Percentiles rank a stretch among this genome's conserved stretches.
Conservation (phyloP, 768 basidiomycete genomes). For the Lactarius psammicola region DNA sequence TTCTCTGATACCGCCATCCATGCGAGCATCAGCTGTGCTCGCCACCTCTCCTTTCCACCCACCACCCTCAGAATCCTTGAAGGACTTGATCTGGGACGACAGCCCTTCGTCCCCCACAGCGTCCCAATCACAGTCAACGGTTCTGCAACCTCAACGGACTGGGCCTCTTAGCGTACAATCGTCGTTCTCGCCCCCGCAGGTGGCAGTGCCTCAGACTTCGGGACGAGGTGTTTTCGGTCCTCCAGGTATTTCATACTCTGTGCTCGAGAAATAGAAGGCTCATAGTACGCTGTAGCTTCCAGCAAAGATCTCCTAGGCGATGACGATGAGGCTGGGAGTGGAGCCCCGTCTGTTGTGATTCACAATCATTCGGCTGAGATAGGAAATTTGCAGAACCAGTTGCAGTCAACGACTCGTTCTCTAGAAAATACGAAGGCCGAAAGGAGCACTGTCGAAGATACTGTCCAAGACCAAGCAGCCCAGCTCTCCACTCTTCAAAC, state of each 20-base stretch:
- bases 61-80: constrained; percentile 40
- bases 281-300: constrained; percentile 13
- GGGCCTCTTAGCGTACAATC: constrained; percentile 7
- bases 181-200: constrained; percentile 10
- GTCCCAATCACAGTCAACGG: constrained; percentile 41
- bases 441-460: constrained; percentile 61
- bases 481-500: constrained; percentile 80
- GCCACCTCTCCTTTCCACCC: constrained; percentile 41
- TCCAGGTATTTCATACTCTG: constrained; percentile 36
- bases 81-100: constrained; percentile 49
- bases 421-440: constrained; percentile 65
- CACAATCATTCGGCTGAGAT: constrained; percentile 82
- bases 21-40: constrained; percentile 49
- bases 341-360: constrained; percentile 48
- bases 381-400: constrained; percentile 82
- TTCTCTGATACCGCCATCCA: constrained; percentile 78
- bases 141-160: constrained; percentile 23
- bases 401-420: constrained; percentile 74
- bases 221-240: constrained; percentile 53
- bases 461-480: constrained; percentile 62
- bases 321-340: constrained; percentile 56
- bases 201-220: constrained; percentile 30
- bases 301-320: constrained; percentile 67
- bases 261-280: constrained; percentile 16
- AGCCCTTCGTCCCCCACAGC: constrained; percentile 36